Conservation (phyloP, 768 basidiomycete genomes). For the Psilocybe cyanescens region DNA sequence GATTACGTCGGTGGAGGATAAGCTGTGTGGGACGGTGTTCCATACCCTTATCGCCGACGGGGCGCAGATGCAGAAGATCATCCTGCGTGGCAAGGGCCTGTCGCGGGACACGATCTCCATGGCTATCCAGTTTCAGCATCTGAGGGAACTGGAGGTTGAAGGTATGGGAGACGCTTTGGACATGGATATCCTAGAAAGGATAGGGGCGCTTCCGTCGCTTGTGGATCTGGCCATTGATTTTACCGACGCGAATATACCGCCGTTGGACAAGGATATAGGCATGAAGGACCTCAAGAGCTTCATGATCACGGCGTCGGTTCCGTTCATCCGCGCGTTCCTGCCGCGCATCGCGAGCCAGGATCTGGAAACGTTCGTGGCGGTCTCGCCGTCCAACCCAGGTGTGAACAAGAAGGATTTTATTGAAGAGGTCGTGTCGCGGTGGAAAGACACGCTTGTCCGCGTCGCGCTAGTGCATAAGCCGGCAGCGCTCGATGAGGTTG, state of each 20-base stretch:
- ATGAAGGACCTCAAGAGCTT: slow-evolving; percentile 28
- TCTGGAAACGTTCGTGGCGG: slow-evolving; percentile 25
- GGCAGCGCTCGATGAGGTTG: slow-evolving; percentile 9
- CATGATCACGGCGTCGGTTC: slow-evolving; percentile 27
- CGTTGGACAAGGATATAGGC: slow-evolving; percentile 27
- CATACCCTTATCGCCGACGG: slow-evolving; percentile 30
- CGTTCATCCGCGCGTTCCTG: slow-evolving; percentile 27
- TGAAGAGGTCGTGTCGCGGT: slow-evolving; percentile 22
- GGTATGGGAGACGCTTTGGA: slow-evolving; percentile 31
- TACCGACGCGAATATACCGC: slow-evolving; percentile 20
- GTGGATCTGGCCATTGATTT: slow-evolving; percentile 32
- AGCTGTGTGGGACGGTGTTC: slow-evolving; percentile 34
- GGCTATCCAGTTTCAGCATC: slow-evolving; percentile 22
- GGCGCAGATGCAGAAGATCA: slow-evolving; percentile 28
- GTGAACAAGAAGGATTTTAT: slow-evolving; percentile 27
- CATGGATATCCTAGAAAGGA: slow-evolving; percentile 24
- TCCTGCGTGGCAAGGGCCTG: slow-evolving; percentile 27
- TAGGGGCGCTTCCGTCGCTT: slow-evolving; percentile 28
- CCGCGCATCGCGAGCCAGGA: slow-evolving; percentile 22
- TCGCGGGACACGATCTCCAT: slow-evolving; percentile 30
- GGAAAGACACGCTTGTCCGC: slow-evolving; percentile 25
- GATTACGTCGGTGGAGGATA: slow-evolving; percentile 35
- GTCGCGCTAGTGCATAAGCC: slow-evolving; percentile 28
- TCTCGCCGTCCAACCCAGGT: slow-evolving; percentile 14
- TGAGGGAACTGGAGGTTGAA: slow-evolving; percentile 26